These are phyloP conservation scores for Trichoderma sp. DNA, from an alignment of 2,329 filamentous ascomycete genomes.

Conservation along the genomic window DNA sequence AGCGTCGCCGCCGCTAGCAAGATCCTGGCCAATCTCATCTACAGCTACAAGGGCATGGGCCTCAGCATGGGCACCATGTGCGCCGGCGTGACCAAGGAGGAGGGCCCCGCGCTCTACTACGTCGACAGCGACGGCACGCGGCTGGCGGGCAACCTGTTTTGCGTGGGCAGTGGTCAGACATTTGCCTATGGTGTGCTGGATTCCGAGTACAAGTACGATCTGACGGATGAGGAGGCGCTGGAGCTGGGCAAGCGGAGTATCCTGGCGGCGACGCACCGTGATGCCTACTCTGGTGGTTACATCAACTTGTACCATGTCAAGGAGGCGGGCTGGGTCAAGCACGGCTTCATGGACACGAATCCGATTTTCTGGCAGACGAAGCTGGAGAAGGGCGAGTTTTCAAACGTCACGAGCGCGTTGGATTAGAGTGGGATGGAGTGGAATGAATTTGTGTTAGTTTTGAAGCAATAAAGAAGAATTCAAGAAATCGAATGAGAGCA, in stretches of 20 bases:
- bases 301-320: constrained; percentile 99
- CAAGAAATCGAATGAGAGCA: not conserved
- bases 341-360: constrained; percentile 97
- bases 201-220: constrained; percentile 89
- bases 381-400: constrained; percentile 97
- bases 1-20: constrained; percentile 96
- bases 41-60: constrained; percentile 98
- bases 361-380: constrained; percentile 99
- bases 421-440: constrained; percentile 39
- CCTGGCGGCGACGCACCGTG: constrained; percentile 91
- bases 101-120: constrained; percentile 98
- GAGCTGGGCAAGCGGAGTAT: constrained; percentile 92
- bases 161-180: constrained; percentile 96
- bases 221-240: constrained; percentile 84
- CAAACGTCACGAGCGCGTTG: constrained; percentile 83
- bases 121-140: constrained; percentile 93
- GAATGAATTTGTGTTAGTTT: not conserved
- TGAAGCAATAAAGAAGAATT: constrained; percentile 11
- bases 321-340: constrained; percentile 98
- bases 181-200: constrained; percentile 98
- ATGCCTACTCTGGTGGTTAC: constrained; percentile 97
- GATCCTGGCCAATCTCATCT: constrained; percentile 97
- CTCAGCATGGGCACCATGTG: constrained; percentile 99
- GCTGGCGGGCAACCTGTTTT: constrained; percentile 93
- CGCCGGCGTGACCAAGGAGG: constrained; percentile 90